Evolutionary conservation across 257 asterid genomes (phyloP), one percentile per base, ranked within the genome.

Genomic region (Primulina huaijiensis): DNA sequence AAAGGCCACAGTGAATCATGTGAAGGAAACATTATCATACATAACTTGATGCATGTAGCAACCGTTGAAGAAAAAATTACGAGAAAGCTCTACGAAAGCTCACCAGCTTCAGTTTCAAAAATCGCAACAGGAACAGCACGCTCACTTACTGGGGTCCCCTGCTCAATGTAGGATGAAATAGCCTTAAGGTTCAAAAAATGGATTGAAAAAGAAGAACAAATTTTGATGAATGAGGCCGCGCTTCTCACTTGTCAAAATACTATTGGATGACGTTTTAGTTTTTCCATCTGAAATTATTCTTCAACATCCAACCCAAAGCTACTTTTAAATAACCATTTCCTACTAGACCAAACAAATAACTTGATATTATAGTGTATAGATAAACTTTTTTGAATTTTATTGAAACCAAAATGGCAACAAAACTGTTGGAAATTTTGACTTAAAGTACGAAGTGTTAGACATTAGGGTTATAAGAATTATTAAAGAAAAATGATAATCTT

Each of bases 71-170:
- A 35, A 59, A 60, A 23, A 65, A 74, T 29, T 60, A 30, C 35
- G 12, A 75, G 66, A 65, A 73, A 25, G 60, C 9, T 4, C 35
- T 34, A 27, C 43, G 78, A 37, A 62, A 60, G 25, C 52, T 74
- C 75, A 94, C 98, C 98, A 38, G 93, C 72, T 73, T 88, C 92
- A 76, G 98, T 87, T 85, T 89, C 96, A 80, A 94, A 94, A 77
- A 94, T 89, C 70, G 99, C 99, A 78, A 94, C 99, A 46, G 99
- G 99, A 76, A 94, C 82, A 72, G 99, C 99, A 74, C 99, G 97
- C 86, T 94, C 99, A 29, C 97, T 94, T 75, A 94, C 99, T 55
- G 97, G 96, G 62, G 92, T 82, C 75, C 99, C 99, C 99, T 94
- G 96, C 75, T 74, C 82, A 82, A 77, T 69, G 73, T 17, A 67